Evolutionary conservation across 2,329 filamentous ascomycete species (phyloP).

Genomic region (Penicillium sp.): DNA sequence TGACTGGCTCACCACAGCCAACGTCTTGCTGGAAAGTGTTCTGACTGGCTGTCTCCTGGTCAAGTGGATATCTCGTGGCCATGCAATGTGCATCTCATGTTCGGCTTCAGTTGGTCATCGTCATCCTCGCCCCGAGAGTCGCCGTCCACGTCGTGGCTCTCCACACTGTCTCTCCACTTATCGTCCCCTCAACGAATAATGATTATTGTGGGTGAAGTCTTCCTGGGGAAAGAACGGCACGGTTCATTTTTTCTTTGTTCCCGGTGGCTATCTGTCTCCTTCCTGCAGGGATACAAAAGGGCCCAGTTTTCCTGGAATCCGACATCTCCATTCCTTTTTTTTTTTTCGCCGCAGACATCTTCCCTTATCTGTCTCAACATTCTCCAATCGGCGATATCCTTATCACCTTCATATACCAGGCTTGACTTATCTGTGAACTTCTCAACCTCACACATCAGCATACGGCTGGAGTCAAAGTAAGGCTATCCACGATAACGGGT

Average conservation of each 20-base stretch:
- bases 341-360: slow-evolving; percentile 19
- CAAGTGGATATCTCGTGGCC: slow-evolving; percentile 14
- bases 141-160: slow-evolving; percentile 17
- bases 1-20: slow-evolving; percentile 21
- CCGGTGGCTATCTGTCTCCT: neutral
- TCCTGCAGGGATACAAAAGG: slow-evolving; percentile 22
- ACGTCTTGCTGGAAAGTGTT: slow-evolving; percentile 13
- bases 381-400: neutral
- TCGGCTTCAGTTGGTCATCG: slow-evolving; percentile 5
- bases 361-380: neutral
- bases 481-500: neutral
- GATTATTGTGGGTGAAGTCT: slow-evolving; percentile 4
- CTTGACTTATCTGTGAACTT: neutral
- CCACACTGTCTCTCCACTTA: slow-evolving; percentile 22
- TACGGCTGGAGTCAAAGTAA: neutral
- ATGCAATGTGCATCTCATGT: slow-evolving; percentile 14
- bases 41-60: slow-evolving; percentile 17
- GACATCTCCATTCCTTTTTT: slow-evolving; percentile 2
- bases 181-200: slow-evolving; percentile 9
- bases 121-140: slow-evolving; percentile 9
- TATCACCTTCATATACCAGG: neutral
- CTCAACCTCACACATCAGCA: neutral
- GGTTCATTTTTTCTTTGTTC: slow-evolving; percentile 1
- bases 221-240: neutral
- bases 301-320: slow-evolving; percentile 10